Percentiles rank a stretch among this genome's conserved stretches.
Evolutionary conservation across 2,329 filamentous ascomycete species (phyloP).

Genomic region (Aspergillus quadricinctus): DNA sequence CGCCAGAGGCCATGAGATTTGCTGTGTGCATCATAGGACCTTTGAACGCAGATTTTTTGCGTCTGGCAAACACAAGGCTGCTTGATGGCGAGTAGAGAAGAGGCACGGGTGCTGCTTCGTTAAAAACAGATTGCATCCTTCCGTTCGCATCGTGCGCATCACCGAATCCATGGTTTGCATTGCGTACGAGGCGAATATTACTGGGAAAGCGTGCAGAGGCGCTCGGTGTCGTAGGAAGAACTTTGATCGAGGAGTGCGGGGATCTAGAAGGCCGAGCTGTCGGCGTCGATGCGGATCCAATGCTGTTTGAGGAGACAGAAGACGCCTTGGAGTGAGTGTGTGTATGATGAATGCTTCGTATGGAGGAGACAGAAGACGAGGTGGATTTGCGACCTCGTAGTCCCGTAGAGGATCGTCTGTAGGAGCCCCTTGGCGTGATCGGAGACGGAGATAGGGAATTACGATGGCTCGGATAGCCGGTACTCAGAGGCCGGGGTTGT

Average conservation of each 20-base stretch:
- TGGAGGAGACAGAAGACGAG: constrained; percentile 87
- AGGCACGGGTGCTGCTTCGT: constrained; percentile 34
- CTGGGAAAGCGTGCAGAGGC: constrained; percentile 68
- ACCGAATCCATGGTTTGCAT: constrained; percentile 23
- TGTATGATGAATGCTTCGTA: constrained; percentile 84
- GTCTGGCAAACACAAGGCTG: constrained; percentile 43
- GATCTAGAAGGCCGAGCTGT: constrained; percentile 65
- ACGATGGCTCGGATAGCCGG: constrained; percentile 43
- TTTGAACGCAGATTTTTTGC: constrained; percentile 44
- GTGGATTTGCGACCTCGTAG: constrained; percentile 91
- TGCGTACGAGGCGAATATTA: constrained; percentile 78
- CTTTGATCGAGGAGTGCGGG: constrained; percentile 87
- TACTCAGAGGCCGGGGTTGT: constrained; percentile 33
- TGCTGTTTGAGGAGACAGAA: constrained; percentile 79
- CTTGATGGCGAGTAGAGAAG: constrained; percentile 38
- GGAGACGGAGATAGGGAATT: constrained; percentile 83
- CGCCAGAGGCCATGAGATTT: constrained; percentile 31
- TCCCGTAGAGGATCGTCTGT: constrained; percentile 76
- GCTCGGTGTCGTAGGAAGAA: constrained; percentile 87
- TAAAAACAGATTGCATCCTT: constrained; percentile 31
- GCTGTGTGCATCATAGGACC: constrained; percentile 41
- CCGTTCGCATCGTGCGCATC: constrained; percentile 22
- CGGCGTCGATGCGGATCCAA: constrained; percentile 63
- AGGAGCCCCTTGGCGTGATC: constrained; percentile 79
- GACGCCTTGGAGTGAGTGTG: constrained; percentile 92